Evolutionary conservation across 2,329 filamentous ascomycete species (phyloP).

Genomic region (Ophiostoma ulmi): DNA sequence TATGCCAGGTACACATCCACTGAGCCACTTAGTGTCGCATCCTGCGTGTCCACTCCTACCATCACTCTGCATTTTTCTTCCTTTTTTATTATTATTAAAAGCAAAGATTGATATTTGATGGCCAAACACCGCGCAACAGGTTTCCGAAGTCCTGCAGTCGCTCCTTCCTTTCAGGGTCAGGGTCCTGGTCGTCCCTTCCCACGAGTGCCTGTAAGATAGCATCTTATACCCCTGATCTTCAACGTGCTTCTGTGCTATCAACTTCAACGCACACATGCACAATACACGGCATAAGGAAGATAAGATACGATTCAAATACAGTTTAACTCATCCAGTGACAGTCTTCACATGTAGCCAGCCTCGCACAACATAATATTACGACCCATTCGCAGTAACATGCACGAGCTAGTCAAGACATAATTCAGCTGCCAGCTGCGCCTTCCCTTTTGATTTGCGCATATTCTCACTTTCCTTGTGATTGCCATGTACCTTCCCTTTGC

Average conservation of each 20-base stretch:
- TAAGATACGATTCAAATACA: background rate
- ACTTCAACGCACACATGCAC: background rate
- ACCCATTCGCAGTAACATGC: background rate
- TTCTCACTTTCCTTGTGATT: background rate
- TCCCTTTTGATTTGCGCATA: background rate
- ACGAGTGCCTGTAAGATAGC: background rate
- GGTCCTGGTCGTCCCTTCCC: background rate
- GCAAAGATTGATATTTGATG: background rate
- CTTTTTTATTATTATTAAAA: background rate
- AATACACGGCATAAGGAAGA: too few species aligned
- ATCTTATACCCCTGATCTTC: background rate
- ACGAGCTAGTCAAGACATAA: background rate
- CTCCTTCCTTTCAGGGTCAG: background rate
- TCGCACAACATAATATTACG: background rate
- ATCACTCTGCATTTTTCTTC: background rate
- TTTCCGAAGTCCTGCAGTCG: background rate
- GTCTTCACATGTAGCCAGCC: background rate
- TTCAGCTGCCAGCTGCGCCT: constrained; percentile 3
- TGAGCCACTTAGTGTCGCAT: background rate
- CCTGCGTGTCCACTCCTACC: background rate
- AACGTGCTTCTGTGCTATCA: background rate
- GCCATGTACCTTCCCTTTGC: background rate
- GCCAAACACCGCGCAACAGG: background rate
- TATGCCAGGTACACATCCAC: background rate
- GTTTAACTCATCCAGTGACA: background rate